A percentile compares a stretch with the other conserved stretches of the same genome.
phyloP scores from a whole-genome alignment of 768 basidiomycete genomes.

The Termitomyces bulborhizus region DNA sequence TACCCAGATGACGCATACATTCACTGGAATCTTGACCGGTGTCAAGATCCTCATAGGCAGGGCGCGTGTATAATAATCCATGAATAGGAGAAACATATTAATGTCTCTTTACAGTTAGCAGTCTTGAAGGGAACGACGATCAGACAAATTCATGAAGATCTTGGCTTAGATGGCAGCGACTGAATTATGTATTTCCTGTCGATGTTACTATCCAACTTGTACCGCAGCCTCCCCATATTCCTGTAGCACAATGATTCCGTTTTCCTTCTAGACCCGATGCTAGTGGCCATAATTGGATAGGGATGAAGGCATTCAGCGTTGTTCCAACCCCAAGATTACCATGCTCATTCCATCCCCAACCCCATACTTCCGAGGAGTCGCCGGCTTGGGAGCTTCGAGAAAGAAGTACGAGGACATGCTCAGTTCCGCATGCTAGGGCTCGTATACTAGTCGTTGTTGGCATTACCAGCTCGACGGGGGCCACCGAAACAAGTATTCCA shows the following conservation, averaged over 20 bases:
- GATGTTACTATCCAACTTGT: constrained; percentile 39
- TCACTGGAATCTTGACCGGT: neutral
- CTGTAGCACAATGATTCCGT: constrained; percentile 11
- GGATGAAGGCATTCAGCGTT: constrained; percentile 44
- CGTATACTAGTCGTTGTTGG: constrained; percentile 12
- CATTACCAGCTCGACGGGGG: constrained; percentile 25
- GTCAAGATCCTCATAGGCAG: constrained; percentile 72
- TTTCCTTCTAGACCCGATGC: neutral
- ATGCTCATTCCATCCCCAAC: constrained; percentile 99
- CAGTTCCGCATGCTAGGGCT: constrained; percentile 69
- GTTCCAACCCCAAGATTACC: constrained; percentile 79
- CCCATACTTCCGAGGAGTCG: constrained; percentile 49
- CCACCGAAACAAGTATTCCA: constrained; percentile 8
- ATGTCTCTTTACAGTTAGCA: constrained; percentile 50
- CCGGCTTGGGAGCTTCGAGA: neutral
- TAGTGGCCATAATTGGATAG: constrained; percentile 50
- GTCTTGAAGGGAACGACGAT: constrained; percentile 62
- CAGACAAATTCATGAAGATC: constrained; percentile 67
- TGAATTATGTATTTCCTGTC: constrained; percentile 20
- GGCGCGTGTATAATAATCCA: constrained; percentile 29
- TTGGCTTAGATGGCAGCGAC: constrained; percentile 57
- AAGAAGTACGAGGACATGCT: constrained; percentile 62
- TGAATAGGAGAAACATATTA: neutral
- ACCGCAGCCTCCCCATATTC: constrained; percentile 38
- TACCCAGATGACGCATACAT: neutral